Conservation (phyloP, 2,329 filamentous ascomycete genomes). For the Penicillium sp. region DNA sequence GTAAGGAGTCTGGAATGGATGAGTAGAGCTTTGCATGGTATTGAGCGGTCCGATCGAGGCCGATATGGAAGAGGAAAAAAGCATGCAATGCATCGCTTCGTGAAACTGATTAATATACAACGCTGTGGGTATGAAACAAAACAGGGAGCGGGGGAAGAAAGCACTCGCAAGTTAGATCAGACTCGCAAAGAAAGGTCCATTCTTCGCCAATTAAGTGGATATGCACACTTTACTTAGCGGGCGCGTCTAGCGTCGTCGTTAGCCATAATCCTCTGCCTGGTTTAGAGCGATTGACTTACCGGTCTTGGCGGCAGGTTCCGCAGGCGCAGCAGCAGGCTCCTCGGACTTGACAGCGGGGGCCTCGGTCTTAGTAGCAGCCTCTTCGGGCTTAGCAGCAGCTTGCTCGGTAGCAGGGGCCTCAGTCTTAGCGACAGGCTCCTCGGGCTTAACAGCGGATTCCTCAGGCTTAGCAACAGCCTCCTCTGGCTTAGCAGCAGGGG, state of each 20-base stretch:
- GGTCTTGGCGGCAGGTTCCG: background rate
- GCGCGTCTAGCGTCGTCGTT: background rate
- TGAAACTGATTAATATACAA: background rate
- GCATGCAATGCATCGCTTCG: slow-evolving; percentile 1
- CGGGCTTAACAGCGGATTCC: background rate
- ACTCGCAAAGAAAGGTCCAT: slow-evolving; percentile 3
- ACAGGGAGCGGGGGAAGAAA: background rate
- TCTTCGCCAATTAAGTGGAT: background rate
- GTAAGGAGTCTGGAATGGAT: background rate
- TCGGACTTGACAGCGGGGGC: background rate
- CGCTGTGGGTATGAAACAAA: slow-evolving; percentile 4
- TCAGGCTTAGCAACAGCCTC: background rate
- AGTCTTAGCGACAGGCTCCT: background rate
- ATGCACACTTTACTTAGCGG: slow-evolving; percentile 3
- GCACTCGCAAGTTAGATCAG: background rate
- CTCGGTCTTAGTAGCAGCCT: background rate
- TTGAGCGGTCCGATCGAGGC: background rate
- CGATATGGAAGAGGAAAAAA: background rate
- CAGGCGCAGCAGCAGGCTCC: background rate
- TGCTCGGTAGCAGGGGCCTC: background rate
- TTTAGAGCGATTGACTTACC: background rate
- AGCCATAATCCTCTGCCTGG: background rate
- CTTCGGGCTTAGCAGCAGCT: background rate
- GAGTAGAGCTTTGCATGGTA: background rate
- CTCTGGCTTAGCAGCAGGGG: background rate